Evolutionary conservation across 345 rosid genomes (phyloP).

Genomic region (Salix viminalis): DNA sequence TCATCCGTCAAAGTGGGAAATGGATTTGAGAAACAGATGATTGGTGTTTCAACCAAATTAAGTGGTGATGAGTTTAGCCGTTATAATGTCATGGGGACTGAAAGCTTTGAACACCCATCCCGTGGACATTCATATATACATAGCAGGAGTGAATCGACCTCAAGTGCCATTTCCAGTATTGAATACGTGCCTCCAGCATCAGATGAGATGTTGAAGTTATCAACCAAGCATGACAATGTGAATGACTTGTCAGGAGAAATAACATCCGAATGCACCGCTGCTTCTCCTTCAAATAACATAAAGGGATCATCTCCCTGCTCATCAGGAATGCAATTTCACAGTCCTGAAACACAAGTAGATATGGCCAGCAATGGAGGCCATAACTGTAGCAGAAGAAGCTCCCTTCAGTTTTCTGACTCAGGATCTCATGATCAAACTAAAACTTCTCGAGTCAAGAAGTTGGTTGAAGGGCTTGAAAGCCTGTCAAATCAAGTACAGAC

Average conservation of each 20-base stretch:
- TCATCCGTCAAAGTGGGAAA: slow-evolving; percentile 54
- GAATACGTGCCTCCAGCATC: slow-evolving; percentile 51
- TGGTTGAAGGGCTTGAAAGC: slow-evolving; percentile 63
- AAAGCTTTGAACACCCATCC: slow-evolving; percentile 43
- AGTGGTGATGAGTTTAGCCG: slow-evolving; percentile 37
- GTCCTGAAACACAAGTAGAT: slow-evolving; percentile 31
- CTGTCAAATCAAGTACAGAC: slow-evolving; percentile 49
- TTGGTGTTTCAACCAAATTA: slow-evolving; percentile 43
- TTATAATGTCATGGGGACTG: slow-evolving; percentile 40
- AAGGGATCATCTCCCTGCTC: slow-evolving; percentile 39
- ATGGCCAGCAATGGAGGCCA: slow-evolving; percentile 29
- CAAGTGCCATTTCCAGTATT: slow-evolving; percentile 63
- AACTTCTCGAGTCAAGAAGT: slow-evolving; percentile 42
- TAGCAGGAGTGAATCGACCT: slow-evolving; percentile 77
- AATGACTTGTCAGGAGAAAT: slow-evolving; percentile 30
- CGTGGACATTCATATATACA: slow-evolving; percentile 57
- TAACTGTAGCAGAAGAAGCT: slow-evolving; percentile 20
- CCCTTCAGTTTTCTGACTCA: slow-evolving; percentile 29
- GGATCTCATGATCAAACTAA: slow-evolving; percentile 44
- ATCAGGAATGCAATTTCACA: slow-evolving; percentile 28
- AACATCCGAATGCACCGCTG: slow-evolving; percentile 23
- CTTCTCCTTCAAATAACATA: slow-evolving; percentile 33
- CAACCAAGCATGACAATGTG: slow-evolving; percentile 24
- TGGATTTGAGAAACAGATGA: slow-evolving; percentile 56
- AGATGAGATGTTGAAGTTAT: slow-evolving; percentile 30